Percentiles rank a stretch among this genome's conserved stretches.
These are phyloP conservation scores for Kwoniella dendrophila DNA, from an alignment of 768 basidiomycete species.

Conservation along the genomic window DNA sequence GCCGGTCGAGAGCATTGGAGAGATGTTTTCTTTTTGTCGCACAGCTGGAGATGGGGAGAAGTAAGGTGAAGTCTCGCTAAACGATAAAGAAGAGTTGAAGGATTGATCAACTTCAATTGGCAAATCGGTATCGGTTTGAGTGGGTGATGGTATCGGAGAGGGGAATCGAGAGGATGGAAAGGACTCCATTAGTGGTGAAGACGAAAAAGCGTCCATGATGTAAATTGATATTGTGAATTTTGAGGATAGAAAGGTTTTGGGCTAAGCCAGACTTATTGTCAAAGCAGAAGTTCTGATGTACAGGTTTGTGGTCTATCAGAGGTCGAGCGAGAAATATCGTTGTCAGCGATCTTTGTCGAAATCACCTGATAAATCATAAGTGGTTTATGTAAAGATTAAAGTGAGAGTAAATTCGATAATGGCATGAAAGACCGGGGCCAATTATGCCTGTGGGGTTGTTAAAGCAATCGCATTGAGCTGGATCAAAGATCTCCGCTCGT, in stretches of 20 bases:
- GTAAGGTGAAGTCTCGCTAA: slow-evolving; percentile 27
- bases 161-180: slow-evolving; percentile 41
- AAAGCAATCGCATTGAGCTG: too few species aligned
- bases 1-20: slow-evolving; percentile 9
- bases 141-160: slow-evolving; percentile 47
- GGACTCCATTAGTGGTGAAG: slow-evolving; percentile 44
- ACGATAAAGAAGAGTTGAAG: slow-evolving; percentile 52
- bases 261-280: too few species aligned
- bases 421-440: too few species aligned
- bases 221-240: not conserved
- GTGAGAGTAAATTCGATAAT: too few species aligned
- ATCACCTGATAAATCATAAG: not conserved
- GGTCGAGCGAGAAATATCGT: not conserved
- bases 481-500: too few species aligned
- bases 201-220: slow-evolving; percentile 40
- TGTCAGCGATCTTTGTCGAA: not conserved
- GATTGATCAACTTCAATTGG: slow-evolving; percentile 52
- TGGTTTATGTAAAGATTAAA: not conserved
- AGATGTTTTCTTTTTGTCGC: slow-evolving; percentile 6
- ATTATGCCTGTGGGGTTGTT: too few species aligned
- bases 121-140: slow-evolving; percentile 43
- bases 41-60: slow-evolving; percentile 27
- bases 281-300: too few species aligned
- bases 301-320: too few species aligned
- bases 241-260: too few species aligned